These are phyloP conservation scores for Aspergillus phoenicis DNA, from an alignment of 2,329 filamentous ascomycete species.

Conservation along the genomic window DNA sequence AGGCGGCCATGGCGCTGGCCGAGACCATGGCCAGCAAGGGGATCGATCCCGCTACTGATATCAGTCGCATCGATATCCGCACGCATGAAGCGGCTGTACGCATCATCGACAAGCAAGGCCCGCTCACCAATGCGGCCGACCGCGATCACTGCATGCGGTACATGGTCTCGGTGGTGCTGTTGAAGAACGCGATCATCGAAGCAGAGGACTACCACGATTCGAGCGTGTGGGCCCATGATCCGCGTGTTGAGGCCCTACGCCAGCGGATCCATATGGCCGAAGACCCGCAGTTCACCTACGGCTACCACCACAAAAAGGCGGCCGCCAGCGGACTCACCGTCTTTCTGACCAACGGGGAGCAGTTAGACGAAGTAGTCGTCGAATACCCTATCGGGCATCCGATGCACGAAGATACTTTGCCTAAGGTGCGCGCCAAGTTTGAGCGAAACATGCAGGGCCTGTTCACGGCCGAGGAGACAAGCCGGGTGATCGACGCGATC, in stretches of 20 bases:
- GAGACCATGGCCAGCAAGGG: constrained; percentile 9
- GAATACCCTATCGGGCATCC: constrained; percentile 40
- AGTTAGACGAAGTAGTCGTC: constrained; percentile 28
- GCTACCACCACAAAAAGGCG: constrained; percentile 26
- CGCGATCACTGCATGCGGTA: constrained; percentile 34
- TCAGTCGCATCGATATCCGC: constrained; percentile 25
- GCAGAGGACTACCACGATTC: constrained; percentile 26
- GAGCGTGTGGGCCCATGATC: constrained; percentile 18
- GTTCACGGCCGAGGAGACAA: constrained; percentile 7
- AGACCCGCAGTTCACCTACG: constrained; percentile 28
- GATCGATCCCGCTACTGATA: constrained; percentile 12
- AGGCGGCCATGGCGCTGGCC: constrained; percentile 25
- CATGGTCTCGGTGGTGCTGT: constrained; percentile 28
- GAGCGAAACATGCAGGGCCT: constrained; percentile 22
- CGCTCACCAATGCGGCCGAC: constrained; percentile 27
- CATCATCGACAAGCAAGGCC: constrained; percentile 33
- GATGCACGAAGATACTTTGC: constrained; percentile 20
- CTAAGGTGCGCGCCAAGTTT: constrained; percentile 24
- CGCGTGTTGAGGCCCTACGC: constrained; percentile 20
- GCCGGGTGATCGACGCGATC: constrained; percentile 7
- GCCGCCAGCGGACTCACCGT: constrained; percentile 26
- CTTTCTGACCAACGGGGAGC: constrained; percentile 19
- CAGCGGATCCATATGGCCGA: constrained; percentile 26
- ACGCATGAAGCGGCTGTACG: constrained; percentile 26
- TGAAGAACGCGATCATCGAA: constrained; percentile 25